phyloP scores from a whole-genome alignment of 306 rosid genomes.

The Fragaria nilgerrensis region DNA sequence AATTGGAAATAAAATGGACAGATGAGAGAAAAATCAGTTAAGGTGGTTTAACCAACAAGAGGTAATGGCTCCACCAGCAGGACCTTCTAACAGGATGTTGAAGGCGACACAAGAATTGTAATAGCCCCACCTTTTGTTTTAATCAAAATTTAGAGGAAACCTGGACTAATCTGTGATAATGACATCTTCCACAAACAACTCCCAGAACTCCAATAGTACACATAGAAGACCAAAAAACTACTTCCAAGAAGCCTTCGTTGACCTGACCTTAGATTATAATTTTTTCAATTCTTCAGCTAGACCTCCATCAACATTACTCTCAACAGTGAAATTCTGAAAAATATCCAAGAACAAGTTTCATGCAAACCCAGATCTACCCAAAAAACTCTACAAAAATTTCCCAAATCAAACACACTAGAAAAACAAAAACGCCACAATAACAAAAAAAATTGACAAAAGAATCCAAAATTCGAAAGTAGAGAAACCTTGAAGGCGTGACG shows the following conservation, averaged over 20 bases:
- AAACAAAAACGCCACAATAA: background rate
- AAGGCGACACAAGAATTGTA: conserved; percentile 22
- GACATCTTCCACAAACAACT: conserved; percentile 6
- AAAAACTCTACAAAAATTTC: background rate
- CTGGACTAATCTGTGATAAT: conserved; percentile 9
- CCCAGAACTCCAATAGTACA: background rate
- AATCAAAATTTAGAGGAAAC: conserved; percentile 14
- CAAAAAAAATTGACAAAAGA: background rate
- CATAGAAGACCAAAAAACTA: background rate
- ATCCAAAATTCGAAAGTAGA: background rate
- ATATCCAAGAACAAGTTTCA: conserved; percentile 7
- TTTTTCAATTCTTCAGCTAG: background rate
- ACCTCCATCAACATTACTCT: conserved; percentile 12
- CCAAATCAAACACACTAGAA: background rate
- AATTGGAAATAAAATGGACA: background rate
- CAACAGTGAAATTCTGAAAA: background rate
- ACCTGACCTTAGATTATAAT: background rate
- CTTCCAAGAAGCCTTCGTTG: conserved; percentile 3
- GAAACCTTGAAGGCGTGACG: conserved; percentile 90
- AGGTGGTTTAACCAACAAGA: conserved; percentile 3
- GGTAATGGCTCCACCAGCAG: conserved; percentile 11
- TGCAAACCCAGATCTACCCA: conserved; percentile 32
- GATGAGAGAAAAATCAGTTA: conserved; percentile 6
- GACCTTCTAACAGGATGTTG: conserved; percentile 4
- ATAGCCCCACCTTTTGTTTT: conserved; percentile 16